Percentiles rank a stretch among this genome's conserved stretches.
Conservation (phyloP, 345 rosid genomes). For the Ceriops zippeliana region DNA sequence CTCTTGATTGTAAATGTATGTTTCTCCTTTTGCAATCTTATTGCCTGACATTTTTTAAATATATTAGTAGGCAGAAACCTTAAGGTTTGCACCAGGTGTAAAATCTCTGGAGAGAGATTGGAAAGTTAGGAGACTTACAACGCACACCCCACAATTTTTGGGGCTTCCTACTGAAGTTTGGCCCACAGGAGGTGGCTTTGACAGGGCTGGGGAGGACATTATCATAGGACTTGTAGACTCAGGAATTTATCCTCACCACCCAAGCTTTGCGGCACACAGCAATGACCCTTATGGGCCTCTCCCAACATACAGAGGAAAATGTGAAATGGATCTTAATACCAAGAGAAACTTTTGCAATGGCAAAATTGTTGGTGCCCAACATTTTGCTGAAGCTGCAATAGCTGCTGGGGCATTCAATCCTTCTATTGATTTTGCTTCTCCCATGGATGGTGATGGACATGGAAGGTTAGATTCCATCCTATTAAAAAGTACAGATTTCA, state of each 20-base stretch:
- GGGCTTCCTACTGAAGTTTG: constrained; percentile 98
- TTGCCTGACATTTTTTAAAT: constrained; percentile 45
- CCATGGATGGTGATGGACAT: constrained; percentile 99
- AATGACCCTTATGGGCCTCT: constrained; percentile 78
- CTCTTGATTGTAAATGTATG: constrained; percentile 5
- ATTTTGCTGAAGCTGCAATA: constrained; percentile 94
- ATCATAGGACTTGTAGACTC: constrained; percentile 96
- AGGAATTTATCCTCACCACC: constrained; percentile 87
- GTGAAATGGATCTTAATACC: constrained; percentile 76
- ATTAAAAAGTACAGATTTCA: constrained; percentile 3
- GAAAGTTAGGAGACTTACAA: constrained; percentile 94
- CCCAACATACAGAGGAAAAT: constrained; percentile 86
- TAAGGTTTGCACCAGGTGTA: constrained; percentile 71
- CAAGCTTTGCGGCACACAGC: constrained; percentile 70
- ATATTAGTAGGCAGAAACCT: constrained; percentile 84
- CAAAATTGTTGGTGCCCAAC: constrained; percentile 97
- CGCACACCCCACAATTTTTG: constrained; percentile 94
- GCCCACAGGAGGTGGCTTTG: constrained; percentile 98
- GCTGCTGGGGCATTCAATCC: constrained; percentile 94
- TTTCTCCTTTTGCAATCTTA: constrained; percentile 12
- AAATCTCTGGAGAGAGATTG: constrained; percentile 89
- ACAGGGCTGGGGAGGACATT: constrained; percentile 90
- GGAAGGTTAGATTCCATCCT: constrained; percentile 59
- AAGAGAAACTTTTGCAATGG: constrained; percentile 78
- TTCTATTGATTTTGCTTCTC: constrained; percentile 81